Base-by-base conservation (phyloP, 768 basidiomycete genomes). In the Jaapia argillacea region DNA sequence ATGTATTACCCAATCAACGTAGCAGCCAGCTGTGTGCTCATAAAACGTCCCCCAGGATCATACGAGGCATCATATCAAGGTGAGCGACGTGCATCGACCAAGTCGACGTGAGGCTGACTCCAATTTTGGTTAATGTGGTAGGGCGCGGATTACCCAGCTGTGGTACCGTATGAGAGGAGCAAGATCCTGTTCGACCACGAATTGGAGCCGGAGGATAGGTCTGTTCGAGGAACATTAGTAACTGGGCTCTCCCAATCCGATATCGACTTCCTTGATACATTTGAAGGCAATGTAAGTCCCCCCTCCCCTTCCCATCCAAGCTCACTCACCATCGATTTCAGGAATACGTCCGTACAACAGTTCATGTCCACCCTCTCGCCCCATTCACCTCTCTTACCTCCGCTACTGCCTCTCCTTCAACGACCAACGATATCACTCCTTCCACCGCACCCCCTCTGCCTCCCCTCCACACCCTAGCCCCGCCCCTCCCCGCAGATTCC, bases 121-220 rank as follows among this genome's bases (percentile, higher is more conserved):
- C 24, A 10, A 26, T 23, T 28, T 18, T 31, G 12, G 27, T 46
- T 43, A 44, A 50, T 22, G 27, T 2, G 20, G 37, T 47, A 85
- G 81, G 45, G 53, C 35, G 79, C 69, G 35, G 89, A 91, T 55
- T 97, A 94, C 54, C 93, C 93, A 0, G 93, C 81, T 0, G 70
- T 96, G 21, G 56, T 94, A 7, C 77, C 85, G 1, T 74, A 72
- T 43, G 59, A 64, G 3, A 61, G 66, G 45, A 76, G 77, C 33
- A 54, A 63, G 31, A 50, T 46, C 1, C 56, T 85, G 7, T 70
- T 82, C 27, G 55, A 66, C 25, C 23, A 36, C 4, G 24, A 47
- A 5, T 44, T 70, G 1, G 54, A 56, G 2, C 58, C 50, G 1
- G 81, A 85, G 40, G 85, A 91, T 40, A 68, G 68, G 36, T 75